Percentiles rank a stretch among this genome's conserved stretches.
phyloP scores from a whole-genome alignment of 208 protist genomes.

The Leishmania braziliensis region DNA sequence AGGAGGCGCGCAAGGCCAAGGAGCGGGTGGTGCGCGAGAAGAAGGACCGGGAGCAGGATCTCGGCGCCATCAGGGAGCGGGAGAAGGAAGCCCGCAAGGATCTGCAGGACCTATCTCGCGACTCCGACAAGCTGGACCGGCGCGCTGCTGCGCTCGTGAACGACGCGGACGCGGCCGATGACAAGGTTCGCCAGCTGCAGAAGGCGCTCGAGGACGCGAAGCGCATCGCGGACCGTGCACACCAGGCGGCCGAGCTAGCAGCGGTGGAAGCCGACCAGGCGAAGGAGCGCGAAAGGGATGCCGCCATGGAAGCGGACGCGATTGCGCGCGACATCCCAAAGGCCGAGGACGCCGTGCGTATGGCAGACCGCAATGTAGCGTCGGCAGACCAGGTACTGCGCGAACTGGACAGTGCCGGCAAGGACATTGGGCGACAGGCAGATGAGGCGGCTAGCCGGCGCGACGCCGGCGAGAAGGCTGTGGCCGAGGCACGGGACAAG shows the following conservation, averaged over 20 bases:
- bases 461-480: constrained; percentile 68
- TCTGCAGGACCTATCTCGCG: constrained; percentile 72
- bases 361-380: constrained; percentile 69
- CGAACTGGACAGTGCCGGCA: constrained; percentile 83
- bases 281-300: constrained; percentile 68
- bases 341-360: constrained; percentile 79
- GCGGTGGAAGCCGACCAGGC: constrained; percentile 66
- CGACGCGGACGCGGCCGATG: constrained; percentile 74
- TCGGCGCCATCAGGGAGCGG: constrained; percentile 59
- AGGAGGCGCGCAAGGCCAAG: constrained; percentile 76
- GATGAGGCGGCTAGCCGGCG: constrained; percentile 82
- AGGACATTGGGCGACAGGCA: constrained; percentile 79
- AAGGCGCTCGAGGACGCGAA: constrained; percentile 86
- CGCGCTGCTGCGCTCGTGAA: constrained; percentile 55
- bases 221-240: constrained; percentile 74
- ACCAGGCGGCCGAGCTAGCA: constrained; percentile 70
- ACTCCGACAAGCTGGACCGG: constrained; percentile 80
- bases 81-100: constrained; percentile 80
- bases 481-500: constrained; percentile 66
- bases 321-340: constrained; percentile 72
- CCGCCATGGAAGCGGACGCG: constrained; percentile 67
- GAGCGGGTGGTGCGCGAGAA: constrained; percentile 78
- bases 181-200: constrained; percentile 88
- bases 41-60: constrained; percentile 84
- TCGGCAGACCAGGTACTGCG: constrained; percentile 68